These are phyloP conservation scores for Arthrocladium fulminans DNA, from an alignment of 2,329 filamentous ascomycete species.

Conservation along the genomic window DNA sequence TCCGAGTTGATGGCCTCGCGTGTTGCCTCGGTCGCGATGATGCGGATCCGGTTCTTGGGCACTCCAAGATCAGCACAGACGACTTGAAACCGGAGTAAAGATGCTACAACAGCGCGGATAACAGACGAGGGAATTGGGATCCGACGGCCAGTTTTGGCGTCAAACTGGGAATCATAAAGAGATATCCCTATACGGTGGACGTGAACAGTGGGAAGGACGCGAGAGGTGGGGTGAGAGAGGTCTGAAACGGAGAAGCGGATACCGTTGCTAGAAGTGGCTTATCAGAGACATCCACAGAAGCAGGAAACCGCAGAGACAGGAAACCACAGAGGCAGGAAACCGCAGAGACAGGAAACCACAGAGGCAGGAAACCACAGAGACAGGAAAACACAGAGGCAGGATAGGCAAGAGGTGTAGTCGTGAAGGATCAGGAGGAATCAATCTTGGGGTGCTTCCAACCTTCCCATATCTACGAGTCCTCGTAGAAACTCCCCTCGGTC, in stretches of 20 bases:
- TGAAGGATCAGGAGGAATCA: too few species aligned
- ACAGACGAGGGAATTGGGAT: conserved; percentile 49
- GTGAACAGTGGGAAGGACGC: conserved; percentile 67
- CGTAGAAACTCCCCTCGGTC: too few species aligned
- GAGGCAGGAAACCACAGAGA: too few species aligned
- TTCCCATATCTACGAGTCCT: too few species aligned
- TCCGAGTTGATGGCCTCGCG: conserved; percentile 66
- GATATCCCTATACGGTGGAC: conserved; percentile 71
- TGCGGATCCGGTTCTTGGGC: conserved; percentile 52
- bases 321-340: too few species aligned
- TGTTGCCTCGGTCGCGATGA: conserved; percentile 87
- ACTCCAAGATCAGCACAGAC: conserved; percentile 65
- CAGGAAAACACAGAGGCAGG: too few species aligned
- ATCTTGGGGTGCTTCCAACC: too few species aligned
- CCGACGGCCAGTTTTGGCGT: conserved; percentile 27
- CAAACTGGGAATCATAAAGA: conserved; percentile 66
- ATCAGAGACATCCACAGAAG: too few species aligned
- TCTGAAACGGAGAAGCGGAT: conserved; percentile 87
- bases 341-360: too few species aligned
- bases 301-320: too few species aligned
- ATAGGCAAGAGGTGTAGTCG: too few species aligned
- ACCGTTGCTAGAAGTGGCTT: too few species aligned
- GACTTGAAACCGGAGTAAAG: conserved; percentile 59
- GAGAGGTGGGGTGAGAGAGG: conserved; percentile 58
- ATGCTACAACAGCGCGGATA: conserved; percentile 56